Percentiles rank a stretch among this genome's conserved stretches.
Conservation (phyloP, 2,329 filamentous ascomycete genomes). For the Trichoderma arundinaceum region DNA sequence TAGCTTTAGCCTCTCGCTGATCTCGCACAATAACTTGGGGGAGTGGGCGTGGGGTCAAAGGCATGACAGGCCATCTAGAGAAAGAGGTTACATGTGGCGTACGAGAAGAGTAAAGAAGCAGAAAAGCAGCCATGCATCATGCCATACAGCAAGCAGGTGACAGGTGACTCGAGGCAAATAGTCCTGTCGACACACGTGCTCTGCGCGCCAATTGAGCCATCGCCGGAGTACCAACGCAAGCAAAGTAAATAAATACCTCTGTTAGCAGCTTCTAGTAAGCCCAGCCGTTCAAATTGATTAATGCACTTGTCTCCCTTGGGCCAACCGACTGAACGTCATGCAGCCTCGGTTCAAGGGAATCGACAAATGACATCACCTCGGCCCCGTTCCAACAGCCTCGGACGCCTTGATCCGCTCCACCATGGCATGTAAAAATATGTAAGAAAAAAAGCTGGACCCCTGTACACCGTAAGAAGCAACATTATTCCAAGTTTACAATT, state of each 20-base stretch:
- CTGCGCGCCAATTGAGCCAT: background rate
- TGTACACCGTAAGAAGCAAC: too few relatives aligned
- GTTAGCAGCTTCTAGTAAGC: background rate
- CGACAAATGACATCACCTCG: slow-evolving; percentile 9
- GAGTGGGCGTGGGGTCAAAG: background rate
- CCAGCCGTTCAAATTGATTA: background rate
- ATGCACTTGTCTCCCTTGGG: background rate
- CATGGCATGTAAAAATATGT: background rate
- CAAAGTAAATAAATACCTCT: background rate
- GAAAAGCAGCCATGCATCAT: background rate
- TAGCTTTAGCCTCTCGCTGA: slow-evolving; percentile 15
- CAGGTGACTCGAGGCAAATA: background rate
- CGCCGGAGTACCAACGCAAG: too few relatives aligned
- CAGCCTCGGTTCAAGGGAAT: slow-evolving; percentile 19
- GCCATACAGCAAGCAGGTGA: background rate
- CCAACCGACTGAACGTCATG: background rate
- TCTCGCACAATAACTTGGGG: background rate
- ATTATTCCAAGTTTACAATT: too few relatives aligned
- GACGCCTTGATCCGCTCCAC: too few relatives aligned
- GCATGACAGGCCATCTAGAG: background rate
- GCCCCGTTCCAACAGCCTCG: too few relatives aligned
- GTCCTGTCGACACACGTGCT: background rate
- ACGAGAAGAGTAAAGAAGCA: background rate
- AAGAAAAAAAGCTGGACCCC: background rate
- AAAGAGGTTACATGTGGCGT: background rate